phyloP scores from a whole-genome alignment of 2,329 filamentous ascomycete species.

The Fusarium sp. region DNA sequence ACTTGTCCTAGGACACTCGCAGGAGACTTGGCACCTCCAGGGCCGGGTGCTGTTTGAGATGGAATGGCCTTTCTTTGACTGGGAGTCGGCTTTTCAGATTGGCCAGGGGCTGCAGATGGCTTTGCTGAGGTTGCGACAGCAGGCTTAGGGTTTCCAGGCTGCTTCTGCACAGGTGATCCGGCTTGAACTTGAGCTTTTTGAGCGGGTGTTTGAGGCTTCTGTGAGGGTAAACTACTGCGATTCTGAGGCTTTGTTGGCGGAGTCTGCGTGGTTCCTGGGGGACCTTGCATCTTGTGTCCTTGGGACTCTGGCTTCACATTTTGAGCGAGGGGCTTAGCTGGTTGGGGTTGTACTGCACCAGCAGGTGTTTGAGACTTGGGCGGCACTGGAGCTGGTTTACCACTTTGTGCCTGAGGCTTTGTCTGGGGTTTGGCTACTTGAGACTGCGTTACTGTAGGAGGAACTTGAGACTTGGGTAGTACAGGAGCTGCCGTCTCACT shows the following conservation, averaged over 20 bases:
- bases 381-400: neutral
- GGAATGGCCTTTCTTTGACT: neutral
- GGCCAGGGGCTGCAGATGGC: neutral
- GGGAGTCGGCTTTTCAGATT: neutral
- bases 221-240: neutral
- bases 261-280: neutral
- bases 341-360: neutral
- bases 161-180: neutral
- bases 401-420: neutral
- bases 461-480: neutral
- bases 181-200: neutral
- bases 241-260: neutral
- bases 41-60: fast-evolving
- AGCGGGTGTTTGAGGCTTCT: neutral
- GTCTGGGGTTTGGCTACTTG: neutral
- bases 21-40: neutral
- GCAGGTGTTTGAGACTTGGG: neutral
- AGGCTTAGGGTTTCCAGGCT: neutral
- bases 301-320: neutral
- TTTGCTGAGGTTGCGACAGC: neutral
- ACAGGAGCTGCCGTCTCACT: neutral
- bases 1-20: neutral
- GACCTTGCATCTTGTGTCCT: neutral
- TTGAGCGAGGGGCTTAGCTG: neutral
- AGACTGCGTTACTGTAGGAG: neutral